A percentile compares a stretch with the other conserved stretches of the same genome.
Conservation (phyloP, 345 rosid genomes). For the Fremontodendron californicum region DNA sequence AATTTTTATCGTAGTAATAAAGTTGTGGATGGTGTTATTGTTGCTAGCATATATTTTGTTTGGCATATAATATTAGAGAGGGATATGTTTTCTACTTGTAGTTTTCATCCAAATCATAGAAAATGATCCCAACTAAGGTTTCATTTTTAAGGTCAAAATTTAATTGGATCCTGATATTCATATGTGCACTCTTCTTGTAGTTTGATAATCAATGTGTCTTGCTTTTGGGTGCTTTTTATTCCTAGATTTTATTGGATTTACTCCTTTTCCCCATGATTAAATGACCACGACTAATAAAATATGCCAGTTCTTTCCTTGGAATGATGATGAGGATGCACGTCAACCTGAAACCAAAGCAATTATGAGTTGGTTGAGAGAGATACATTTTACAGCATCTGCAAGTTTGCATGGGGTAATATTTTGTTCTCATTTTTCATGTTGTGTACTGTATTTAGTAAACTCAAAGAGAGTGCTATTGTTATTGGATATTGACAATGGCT, state of each 20-base stretch:
- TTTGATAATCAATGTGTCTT: neutral
- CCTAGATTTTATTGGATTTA: conserved; percentile 13
- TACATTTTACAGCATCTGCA: conserved; percentile 80
- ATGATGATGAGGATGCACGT: conserved; percentile 50
- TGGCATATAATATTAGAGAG: neutral
- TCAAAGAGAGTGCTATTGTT: neutral
- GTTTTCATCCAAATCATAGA: neutral
- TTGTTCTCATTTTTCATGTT: conserved; percentile 10
- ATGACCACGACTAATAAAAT: conserved; percentile 18
- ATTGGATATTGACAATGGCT: neutral
- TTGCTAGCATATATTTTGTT: neutral
- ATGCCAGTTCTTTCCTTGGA: conserved; percentile 68
- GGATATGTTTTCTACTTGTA: neutral
- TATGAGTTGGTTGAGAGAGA: conserved; percentile 76
- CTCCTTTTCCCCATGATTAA: conserved; percentile 17
- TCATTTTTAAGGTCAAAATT: neutral
- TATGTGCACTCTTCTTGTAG: neutral
- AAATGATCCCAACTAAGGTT: neutral
- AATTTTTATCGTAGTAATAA: neutral
- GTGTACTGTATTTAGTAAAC: conserved; percentile 7
- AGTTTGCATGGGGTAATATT: conserved; percentile 83
- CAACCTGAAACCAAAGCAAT: conserved; percentile 92
- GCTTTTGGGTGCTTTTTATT: conserved; percentile 3
- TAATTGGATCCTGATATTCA: neutral
- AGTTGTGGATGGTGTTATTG: neutral